phyloP scores from a whole-genome alignment of 2,329 filamentous ascomycete genomes.

The Pyrenochaeta sp. region DNA sequence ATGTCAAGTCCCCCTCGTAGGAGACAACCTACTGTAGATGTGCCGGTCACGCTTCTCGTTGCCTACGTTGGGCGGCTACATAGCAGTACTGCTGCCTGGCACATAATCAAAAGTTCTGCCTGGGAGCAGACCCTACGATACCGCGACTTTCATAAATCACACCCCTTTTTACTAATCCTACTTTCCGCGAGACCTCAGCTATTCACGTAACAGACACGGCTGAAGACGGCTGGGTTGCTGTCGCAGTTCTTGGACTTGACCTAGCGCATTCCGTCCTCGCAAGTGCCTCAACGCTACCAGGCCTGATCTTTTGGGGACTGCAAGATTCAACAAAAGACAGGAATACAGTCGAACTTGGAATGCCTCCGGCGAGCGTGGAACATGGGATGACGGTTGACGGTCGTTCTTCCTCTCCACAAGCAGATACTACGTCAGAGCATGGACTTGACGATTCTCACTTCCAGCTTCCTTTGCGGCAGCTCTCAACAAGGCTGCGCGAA shows the following conservation, averaged over 20 bases:
- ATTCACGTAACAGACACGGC: background rate
- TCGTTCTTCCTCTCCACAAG: background rate
- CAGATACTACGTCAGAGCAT: background rate
- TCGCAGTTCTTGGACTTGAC: background rate
- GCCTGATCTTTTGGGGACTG: background rate
- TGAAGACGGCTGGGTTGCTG: background rate
- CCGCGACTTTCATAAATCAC: background rate
- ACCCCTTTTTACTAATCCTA: background rate
- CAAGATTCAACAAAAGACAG: background rate
- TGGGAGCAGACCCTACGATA: background rate
- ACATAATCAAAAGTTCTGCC: background rate
- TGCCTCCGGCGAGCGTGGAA: background rate
- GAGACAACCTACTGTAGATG: background rate
- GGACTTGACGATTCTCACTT: background rate
- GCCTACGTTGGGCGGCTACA: background rate
- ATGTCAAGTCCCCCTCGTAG: too few relatives aligned
- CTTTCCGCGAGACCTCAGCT: background rate
- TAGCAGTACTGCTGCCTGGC: conserved; percentile 1
- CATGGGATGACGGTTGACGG: background rate
- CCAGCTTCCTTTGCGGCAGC: background rate
- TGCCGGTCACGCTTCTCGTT: background rate
- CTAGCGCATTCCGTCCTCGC: background rate
- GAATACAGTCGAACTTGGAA: background rate
- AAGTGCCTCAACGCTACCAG: background rate
- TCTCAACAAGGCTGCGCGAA: conserved; percentile 1